Base-by-base conservation (phyloP, 139 green algal species). In the Chlamydomonas asymmetrica region DNA sequence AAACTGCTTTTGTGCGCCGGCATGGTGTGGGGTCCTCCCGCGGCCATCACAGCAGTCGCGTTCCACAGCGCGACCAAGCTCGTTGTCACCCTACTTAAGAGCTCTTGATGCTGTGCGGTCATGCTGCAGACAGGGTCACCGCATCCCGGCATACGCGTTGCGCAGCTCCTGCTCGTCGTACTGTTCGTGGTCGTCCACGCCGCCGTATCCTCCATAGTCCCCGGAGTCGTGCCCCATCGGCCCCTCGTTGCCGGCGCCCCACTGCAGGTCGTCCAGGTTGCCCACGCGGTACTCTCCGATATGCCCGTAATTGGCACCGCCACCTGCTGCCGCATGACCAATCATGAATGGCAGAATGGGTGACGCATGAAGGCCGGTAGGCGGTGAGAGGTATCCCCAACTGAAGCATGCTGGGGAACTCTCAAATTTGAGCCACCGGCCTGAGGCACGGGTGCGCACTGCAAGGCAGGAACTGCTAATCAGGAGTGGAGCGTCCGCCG, bases 121-220 rank as follows among this genome's bases (percentile, higher is more conserved):
- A n/a, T n/a, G n/a, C n/a, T n/a, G n/a, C n/a, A n/a, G n/a, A n/a
- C n/a, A n/a, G n/a, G n/a, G n/a, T n/a, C n/a, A n/a, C n/a, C n/a
- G n/a, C n/a, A n/a, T n/a, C n/a, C n/a, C n/a, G 41, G 57, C 41
- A 59, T 79, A 83, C 9, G 69, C 76, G 4, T 41, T 59, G 18
- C 76, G 68, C 34, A 82, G 52, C 69, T 82, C 76, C 40, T 82
- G 69, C 66, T 82, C 76, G 61, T 82, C 76, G 61, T 82, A 82
- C 65, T 59, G 34, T 41, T n/a, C 35, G 6, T 22, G 41, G 59
- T 22, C 59, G n/a, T 41, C 48, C 31, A 43, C 38, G 20, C 74
- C 60, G 20, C 71, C 75, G 35, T 81, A 76, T 22, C 63, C 66
- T 20, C 56, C 75, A 57, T 81, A 71, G 52, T 49, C 56, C 13